A percentile compares a stretch with the other conserved stretches of the same genome.
phyloP scores from a whole-genome alignment of 2,329 filamentous ascomycete species.

The Cladosporium sp. region DNA sequence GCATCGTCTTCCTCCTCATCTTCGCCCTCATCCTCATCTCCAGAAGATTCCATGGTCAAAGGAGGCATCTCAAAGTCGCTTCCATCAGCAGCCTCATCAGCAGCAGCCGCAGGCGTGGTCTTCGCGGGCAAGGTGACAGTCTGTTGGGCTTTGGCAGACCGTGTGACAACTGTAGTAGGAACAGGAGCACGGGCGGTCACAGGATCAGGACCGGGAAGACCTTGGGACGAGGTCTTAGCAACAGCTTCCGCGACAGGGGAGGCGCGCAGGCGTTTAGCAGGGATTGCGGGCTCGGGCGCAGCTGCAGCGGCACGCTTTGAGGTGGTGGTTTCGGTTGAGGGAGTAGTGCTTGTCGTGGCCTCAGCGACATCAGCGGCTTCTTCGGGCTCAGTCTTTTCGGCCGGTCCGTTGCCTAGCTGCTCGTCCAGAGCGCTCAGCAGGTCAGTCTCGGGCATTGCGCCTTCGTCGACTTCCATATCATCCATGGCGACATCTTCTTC shows the following conservation, averaged over 20 bases:
- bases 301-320: slow-evolving; percentile 16
- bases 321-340: neutral
- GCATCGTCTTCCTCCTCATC: slow-evolving; percentile 13
- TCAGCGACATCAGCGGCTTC: slow-evolving; percentile 4
- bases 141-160: slow-evolving; percentile 14
- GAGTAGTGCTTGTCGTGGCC: slow-evolving; percentile 15
- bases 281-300: slow-evolving; percentile 11
- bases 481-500: slow-evolving; percentile 24
- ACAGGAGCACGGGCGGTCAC: slow-evolving; percentile 11
- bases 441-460: slow-evolving; percentile 2
- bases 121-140: slow-evolving; percentile 10
- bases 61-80: slow-evolving; percentile 40
- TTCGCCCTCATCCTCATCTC: slow-evolving; percentile 30
- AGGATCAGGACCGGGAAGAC: slow-evolving; percentile 20
- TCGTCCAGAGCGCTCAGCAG: slow-evolving; percentile 13
- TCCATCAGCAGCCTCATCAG: slow-evolving; percentile 29
- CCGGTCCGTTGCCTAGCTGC: slow-evolving; percentile 1
- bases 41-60: slow-evolving; percentile 35
- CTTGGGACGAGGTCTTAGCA: slow-evolving; percentile 2
- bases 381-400: neutral
- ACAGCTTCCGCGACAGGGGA: slow-evolving; percentile 22
- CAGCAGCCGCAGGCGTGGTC: slow-evolving; percentile 17
- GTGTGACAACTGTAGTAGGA: slow-evolving; percentile 17
- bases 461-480: slow-evolving; percentile 17
- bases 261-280: slow-evolving; percentile 27